phyloP scores from a whole-genome alignment of 805 yeast genomes.

The Cyberlindnera petersonii region DNA sequence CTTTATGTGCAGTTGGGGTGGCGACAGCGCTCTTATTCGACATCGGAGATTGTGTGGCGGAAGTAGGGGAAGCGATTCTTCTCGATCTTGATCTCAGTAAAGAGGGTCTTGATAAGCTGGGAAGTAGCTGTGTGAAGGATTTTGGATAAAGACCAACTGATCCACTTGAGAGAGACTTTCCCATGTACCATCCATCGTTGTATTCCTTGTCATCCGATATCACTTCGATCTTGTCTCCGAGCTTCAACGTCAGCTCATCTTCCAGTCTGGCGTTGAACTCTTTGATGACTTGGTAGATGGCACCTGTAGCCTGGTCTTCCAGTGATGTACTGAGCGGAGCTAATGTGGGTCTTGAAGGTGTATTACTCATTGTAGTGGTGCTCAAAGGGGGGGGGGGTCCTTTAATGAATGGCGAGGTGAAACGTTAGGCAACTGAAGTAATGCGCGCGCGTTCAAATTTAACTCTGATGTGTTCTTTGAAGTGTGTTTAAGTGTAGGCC shows the following conservation, averaged over 20 bases:
- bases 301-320: conserved; percentile 26
- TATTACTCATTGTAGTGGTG: conserved; percentile 1
- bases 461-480: too few relatives aligned
- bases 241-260: conserved; percentile 76
- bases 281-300: conserved; percentile 62
- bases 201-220: conserved; percentile 90
- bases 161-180: conserved; percentile 66
- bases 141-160: conserved; percentile 89
- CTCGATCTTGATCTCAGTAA: conserved; percentile 59
- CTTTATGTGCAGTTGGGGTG: conserved; percentile 16
- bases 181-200: conserved; percentile 97
- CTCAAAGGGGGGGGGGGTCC: neutral
- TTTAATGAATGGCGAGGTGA: conserved; percentile 8
- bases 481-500: neutral
- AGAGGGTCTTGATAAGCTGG: conserved; percentile 36
- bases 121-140: conserved; percentile 66
- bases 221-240: conserved; percentile 85
- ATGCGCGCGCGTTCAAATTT: too few relatives aligned
- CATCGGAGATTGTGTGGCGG: conserved; percentile 19
- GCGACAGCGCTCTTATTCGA: conserved; percentile 10
- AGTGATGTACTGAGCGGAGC: conserved; percentile 12
- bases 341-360: conserved; percentile 8
- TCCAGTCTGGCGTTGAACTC: conserved; percentile 84
- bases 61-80: conserved; percentile 35
- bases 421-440: conserved; percentile 6